phyloP scores from a whole-genome alignment of 164 flowering plant genomes.

The Piper longum region DNA sequence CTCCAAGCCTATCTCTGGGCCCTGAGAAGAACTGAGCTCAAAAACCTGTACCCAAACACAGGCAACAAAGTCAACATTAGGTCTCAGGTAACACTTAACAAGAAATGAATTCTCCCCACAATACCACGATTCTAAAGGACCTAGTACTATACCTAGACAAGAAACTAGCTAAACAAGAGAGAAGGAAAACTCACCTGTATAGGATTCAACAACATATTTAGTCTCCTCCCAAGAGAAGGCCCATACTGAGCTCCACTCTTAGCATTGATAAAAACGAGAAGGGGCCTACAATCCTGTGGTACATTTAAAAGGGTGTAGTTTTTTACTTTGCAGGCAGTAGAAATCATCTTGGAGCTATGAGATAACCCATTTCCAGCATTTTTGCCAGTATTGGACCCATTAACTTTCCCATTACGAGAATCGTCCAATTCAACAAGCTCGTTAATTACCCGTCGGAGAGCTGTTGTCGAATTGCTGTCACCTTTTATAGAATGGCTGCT shows the following conservation, averaged over 20 bases:
- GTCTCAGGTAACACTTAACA: too few relatives aligned
- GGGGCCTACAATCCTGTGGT: constrained; percentile 60
- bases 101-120: too few relatives aligned
- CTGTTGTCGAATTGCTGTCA: constrained; percentile 20
- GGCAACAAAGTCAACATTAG: constrained; percentile 1
- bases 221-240: constrained; percentile 32
- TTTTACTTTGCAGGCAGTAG: constrained; percentile 12
- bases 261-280: constrained; percentile 60
- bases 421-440: constrained; percentile 32
- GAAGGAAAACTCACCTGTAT: constrained; percentile 39
- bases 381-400: constrained; percentile 12
- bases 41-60: constrained; percentile 32
- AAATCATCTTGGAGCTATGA: constrained; percentile 13
- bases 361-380: constrained; percentile 13
- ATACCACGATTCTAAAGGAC: not conserved
- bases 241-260: constrained; percentile 75
- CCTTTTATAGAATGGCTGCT: constrained; percentile 16
- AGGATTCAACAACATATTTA: constrained; percentile 66
- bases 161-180: not conserved
- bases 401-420: constrained; percentile 17
- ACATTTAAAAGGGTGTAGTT: constrained; percentile 38
- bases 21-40: constrained; percentile 42
- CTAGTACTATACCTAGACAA: not conserved
- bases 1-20: constrained; percentile 57
- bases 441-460: constrained; percentile 27